A percentile compares a stretch with the other conserved stretches of the same genome.
Conservation (phyloP, 768 basidiomycete genomes). For the Glaciozyma antarctica region DNA sequence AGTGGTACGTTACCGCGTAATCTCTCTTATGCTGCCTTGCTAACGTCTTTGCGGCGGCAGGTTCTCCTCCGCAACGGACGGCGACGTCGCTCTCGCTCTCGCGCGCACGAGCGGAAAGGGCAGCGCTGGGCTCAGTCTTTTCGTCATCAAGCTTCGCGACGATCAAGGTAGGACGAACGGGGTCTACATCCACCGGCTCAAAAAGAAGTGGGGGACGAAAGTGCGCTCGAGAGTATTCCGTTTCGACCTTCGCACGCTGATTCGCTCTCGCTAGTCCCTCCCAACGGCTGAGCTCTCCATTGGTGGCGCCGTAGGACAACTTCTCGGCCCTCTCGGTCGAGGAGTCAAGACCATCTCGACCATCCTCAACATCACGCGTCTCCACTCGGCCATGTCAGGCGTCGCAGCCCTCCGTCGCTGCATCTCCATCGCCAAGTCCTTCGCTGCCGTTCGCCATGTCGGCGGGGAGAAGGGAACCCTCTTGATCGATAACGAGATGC, state of each 20-base stretch:
- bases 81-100: slow-evolving; percentile 59
- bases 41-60: not conserved
- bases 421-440: slow-evolving; percentile 57
- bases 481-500: slow-evolving; percentile 51
- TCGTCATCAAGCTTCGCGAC: slow-evolving; percentile 54
- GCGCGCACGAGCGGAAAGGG: slow-evolving; percentile 55
- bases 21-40: not conserved
- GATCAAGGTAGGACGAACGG: slow-evolving; percentile 45
- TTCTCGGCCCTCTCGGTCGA: slow-evolving; percentile 45
- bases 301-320: slow-evolving; percentile 52
- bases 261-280: slow-evolving; percentile 37
- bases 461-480: slow-evolving; percentile 38
- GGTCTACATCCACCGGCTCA: slow-evolving; percentile 61
- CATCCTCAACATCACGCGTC: slow-evolving; percentile 66
- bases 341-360: slow-evolving; percentile 58
- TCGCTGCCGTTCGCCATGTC: slow-evolving; percentile 54
- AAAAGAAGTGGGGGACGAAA: slow-evolving; percentile 64
- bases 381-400: slow-evolving; percentile 54
- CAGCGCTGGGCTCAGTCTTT: slow-evolving; percentile 57
- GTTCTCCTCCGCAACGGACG: slow-evolving; percentile 52
- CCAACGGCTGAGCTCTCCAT: slow-evolving; percentile 68
- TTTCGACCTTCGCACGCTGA: not conserved
- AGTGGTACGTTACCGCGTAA: slow-evolving; percentile 7
- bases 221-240: not conserved
- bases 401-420: slow-evolving; percentile 54